Conservation (phyloP, 805 yeast genomes). For the Teunomyces kruisii region DNA sequence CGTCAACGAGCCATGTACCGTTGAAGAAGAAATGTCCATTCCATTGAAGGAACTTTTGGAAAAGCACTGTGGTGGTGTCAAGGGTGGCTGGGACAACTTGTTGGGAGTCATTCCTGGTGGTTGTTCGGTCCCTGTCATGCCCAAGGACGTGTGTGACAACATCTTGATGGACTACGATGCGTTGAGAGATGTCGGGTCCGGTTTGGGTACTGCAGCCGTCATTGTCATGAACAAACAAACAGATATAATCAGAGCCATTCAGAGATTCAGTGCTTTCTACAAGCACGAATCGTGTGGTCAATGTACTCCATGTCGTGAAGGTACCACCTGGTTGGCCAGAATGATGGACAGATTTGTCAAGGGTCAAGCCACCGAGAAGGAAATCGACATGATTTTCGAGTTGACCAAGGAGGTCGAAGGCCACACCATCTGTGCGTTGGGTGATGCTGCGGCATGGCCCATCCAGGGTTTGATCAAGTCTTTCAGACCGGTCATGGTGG, state of each 20-base stretch:
- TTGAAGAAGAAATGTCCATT: constrained; percentile 92
- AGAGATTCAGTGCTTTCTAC: constrained; percentile 79
- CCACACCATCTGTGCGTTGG: constrained; percentile 88
- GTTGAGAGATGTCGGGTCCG: constrained; percentile 79
- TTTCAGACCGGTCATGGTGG: constrained; percentile 80
- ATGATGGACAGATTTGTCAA: constrained; percentile 79
- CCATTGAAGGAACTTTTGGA: constrained; percentile 81
- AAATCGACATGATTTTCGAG: constrained; percentile 82
- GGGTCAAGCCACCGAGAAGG: constrained; percentile 80
- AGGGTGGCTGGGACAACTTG: constrained; percentile 91
- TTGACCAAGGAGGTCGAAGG: constrained; percentile 87
- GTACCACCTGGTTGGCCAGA: constrained; percentile 80
- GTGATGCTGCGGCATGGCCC: constrained; percentile 95
- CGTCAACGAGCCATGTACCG: constrained; percentile 89
- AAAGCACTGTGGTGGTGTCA: constrained; percentile 87
- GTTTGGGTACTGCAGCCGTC: constrained; percentile 91
- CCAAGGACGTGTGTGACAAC: constrained; percentile 62
- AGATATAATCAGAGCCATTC: constrained; percentile 82
- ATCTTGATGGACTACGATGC: constrained; percentile 89
- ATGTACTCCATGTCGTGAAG: constrained; percentile 94
- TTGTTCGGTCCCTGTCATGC: constrained; percentile 80
- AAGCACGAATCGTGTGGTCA: constrained; percentile 94
- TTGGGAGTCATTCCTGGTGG: constrained; percentile 91
- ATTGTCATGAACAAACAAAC: constrained; percentile 88
- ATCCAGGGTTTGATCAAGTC: constrained; percentile 84